Percentiles rank a stretch among this genome's conserved stretches.
Conservation (phyloP, 176 grass and related monocot species). For the Carex pumila region DNA sequence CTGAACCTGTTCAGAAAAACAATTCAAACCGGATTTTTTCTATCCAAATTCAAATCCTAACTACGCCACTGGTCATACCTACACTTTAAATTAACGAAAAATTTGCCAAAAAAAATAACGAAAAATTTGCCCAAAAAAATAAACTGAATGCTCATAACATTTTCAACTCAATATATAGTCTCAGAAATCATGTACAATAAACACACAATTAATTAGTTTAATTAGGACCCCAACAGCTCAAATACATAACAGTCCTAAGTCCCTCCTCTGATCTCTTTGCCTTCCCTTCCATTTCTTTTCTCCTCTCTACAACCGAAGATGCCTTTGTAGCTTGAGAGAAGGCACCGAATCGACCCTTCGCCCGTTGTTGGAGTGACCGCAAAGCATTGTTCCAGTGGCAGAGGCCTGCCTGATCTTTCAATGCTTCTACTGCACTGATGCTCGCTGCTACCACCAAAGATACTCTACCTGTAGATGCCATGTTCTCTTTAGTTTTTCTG, state of each 20-base stretch:
- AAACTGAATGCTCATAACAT: no score
- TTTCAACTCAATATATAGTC: no score
- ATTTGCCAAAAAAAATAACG: no score
- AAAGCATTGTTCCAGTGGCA: constrained; percentile 58
- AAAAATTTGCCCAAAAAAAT: no score
- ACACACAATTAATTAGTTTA: not conserved
- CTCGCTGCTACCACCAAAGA: constrained; percentile 50
- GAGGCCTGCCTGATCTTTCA: not conserved
- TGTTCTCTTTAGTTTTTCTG: not conserved
- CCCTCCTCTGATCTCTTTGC: constrained; percentile 41
- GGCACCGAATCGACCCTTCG: constrained; percentile 16
- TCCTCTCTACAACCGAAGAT: not conserved
- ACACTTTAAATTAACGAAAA: no score
- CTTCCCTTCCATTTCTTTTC: not conserved
- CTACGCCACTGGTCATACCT: no score
- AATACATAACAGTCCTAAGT: constrained; percentile 55
- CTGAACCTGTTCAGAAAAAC: no score
- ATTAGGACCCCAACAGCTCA: constrained; percentile 55
- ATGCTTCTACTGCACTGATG: constrained; percentile 53
- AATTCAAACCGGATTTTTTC: no score
- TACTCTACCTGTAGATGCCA: constrained; percentile 30
- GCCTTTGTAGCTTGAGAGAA: constrained; percentile 21
- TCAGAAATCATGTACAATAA: not conserved
- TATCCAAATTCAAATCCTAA: no score
- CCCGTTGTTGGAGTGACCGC: constrained; percentile 23